Evolutionary conservation across 495 filamentous ascomycete species (phyloP), one percentile per base, ranked within the genome.

Genomic region (Entonaema liquescens): DNA sequence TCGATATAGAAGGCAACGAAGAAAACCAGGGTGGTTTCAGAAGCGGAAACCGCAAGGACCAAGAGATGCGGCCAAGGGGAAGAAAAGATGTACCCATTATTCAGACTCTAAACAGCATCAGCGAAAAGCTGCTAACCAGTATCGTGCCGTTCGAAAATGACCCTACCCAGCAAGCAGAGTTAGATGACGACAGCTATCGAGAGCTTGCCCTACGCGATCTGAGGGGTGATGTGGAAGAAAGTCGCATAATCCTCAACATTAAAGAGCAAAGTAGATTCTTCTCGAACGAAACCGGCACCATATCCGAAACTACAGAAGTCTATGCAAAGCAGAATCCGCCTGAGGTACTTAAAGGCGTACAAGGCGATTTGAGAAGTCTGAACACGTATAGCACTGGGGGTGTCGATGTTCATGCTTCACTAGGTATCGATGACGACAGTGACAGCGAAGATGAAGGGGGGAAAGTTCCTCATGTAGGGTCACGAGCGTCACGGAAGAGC

Each of bases 1-100:
- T 98, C 59, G 91, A 99, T 79, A 74, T 99, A 35, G 93, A 94
- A 75, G 95, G 91, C 31, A 99, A 99, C 75, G 95, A 98, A 79
- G 91, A 92, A 74, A 92, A 98, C 74, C 86, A 97, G 70, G 85
- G 86, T 61, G 83, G 82, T 6, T 81, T 79, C 74, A 86, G 81
- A 65, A 84, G 88, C 71, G 95, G 95, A 44, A 98, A 98, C 76
- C 84, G 89, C 50, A 91, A 93, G 35, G 95, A 98, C 74, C 74
- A 89, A 19, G 93, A 93, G 56, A 98, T 98, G 95, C 85, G 92
- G 49, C 93, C 93, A 1, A 76, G 80, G 40, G 71, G 76, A 40
- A 74, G 71, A 55, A 72, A 64, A 15, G 82, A 85, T 50, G 73
- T 82, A 5, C 80, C 81, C 42, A 94, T 97, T 56, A 90, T 98